phyloP scores from a whole-genome alignment of 176 grass and related monocot genomes.

The Pontederia paniculata region DNA sequence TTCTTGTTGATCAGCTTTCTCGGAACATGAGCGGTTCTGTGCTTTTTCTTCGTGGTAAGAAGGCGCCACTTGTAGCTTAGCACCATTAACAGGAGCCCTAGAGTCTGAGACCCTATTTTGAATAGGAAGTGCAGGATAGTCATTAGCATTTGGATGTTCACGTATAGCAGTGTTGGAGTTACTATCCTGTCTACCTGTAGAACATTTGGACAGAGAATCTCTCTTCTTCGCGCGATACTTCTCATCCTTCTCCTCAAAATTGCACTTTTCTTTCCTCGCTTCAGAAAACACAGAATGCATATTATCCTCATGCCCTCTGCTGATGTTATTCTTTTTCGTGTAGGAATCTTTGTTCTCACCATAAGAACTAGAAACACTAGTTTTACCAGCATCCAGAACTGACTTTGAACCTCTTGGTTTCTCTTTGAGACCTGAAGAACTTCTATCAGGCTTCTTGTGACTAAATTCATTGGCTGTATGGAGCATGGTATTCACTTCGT shows the following conservation, averaged over 20 bases:
- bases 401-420: constrained; percentile 7
- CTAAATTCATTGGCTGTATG: background rate
- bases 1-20: constrained; percentile 18
- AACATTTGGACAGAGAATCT: constrained; percentile 24
- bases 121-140: constrained; percentile 25
- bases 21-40: background rate
- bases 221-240: constrained; percentile 34
- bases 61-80: constrained; percentile 19
- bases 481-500: constrained; percentile 1
- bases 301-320: background rate
- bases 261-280: constrained; percentile 4
- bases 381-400: background rate
- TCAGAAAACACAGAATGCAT: constrained; percentile 7
- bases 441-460: constrained; percentile 6
- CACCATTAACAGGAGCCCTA: constrained; percentile 10
- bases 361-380: background rate
- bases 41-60: constrained; percentile 14
- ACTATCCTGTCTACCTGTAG: constrained; percentile 29
- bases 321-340: background rate
- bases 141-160: constrained; percentile 15
- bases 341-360: background rate
- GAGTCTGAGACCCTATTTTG: constrained; percentile 11
- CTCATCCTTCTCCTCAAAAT: constrained; percentile 27
- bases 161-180: constrained; percentile 27
- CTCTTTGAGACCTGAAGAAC: constrained; percentile 5